Evolutionary conservation across 2,329 filamentous ascomycete genomes (phyloP), one percentile per base, ranked within the genome.

Genomic region (Rhynchosporium secalis): DNA sequence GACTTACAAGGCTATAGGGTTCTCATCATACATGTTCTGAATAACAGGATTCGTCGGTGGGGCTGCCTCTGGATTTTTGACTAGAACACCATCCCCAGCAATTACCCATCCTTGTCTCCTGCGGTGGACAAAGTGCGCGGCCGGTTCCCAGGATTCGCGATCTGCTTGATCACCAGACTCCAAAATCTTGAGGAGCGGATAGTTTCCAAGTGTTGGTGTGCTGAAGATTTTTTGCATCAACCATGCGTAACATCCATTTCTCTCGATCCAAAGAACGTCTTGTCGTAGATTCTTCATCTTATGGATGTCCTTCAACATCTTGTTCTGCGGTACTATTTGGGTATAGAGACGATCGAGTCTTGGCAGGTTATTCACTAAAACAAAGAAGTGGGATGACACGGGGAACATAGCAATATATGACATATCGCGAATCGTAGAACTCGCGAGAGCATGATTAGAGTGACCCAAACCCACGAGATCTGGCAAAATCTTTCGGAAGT

Each of bases 321-420:
- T 60, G 55, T 70, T 71, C 45, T 70, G 66, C 1, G 80, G 80
- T 2, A 78, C 77, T 12, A 82, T 65, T 58, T 86, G 85, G 12
- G 87, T 74, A 60, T 79, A 86, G 0, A 89, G 74, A 12, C 76
- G 76, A 47, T 82, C 77, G 3, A 89, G 68, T 10, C 74, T 78
- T 1, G 80, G 80, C 64, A 87, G 78, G 62, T 78, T 68, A 2
- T 75, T 72, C 1, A 84, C 72, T 1, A 84, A 75, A 49, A 75
- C 76, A 45, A 80, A 75, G 56, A 89, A 79, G 71, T 91, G 87
- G 5, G 81, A 80, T 54, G 81, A 79, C 41, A 87, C 84, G 0
- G 89, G 88, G 68, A 91, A 91, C 7, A 90, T 82, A 43, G 84
- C 86, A 3, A 87, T 80, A 71, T 90, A 90, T 60, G 77, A 78